phyloP scores from a whole-genome alignment of 495 filamentous ascomycete species.

The Podospora pseudopauciseta region DNA sequence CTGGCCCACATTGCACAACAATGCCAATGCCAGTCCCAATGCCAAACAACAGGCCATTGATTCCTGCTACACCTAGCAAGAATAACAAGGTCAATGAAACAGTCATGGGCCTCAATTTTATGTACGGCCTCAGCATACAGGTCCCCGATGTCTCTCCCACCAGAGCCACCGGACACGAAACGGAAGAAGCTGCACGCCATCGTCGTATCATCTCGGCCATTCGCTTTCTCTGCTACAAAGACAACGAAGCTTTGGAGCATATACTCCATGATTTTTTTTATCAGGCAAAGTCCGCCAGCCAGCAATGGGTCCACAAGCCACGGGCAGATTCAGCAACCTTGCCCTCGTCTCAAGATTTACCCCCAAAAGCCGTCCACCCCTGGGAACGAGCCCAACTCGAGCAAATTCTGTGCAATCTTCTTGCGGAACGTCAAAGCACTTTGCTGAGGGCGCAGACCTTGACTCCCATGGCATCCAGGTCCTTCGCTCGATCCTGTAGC shows the following conservation, averaged over 20 bases:
- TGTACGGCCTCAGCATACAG: slow-evolving; percentile 25
- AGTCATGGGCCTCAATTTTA: slow-evolving; percentile 22
- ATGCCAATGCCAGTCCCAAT: slow-evolving; percentile 5
- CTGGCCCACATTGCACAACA: neutral
- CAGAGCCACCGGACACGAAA: slow-evolving; percentile 15
- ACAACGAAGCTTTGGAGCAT: slow-evolving; percentile 6
- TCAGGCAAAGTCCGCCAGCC: slow-evolving; percentile 19
- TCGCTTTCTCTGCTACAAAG: slow-evolving; percentile 19
- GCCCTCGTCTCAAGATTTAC: neutral
- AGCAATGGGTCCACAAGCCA: slow-evolving; percentile 24
- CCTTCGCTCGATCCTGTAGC: neutral
- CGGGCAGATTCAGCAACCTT: slow-evolving; percentile 15
- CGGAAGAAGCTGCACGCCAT: slow-evolving; percentile 6
- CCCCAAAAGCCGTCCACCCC: slow-evolving; percentile 16
- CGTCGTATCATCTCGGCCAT: slow-evolving; percentile 21
- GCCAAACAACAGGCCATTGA: neutral
- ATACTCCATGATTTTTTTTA: slow-evolving; percentile 20
- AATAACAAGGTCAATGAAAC: slow-evolving; percentile 8
- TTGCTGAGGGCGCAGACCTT: neutral
- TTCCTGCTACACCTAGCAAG: slow-evolving; percentile 22
- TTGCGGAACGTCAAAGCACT: neutral
- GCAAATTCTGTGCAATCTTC: slow-evolving; percentile 14
- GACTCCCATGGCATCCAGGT: neutral
- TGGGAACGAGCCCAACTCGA: slow-evolving; percentile 21
- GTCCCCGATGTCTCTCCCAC: slow-evolving; percentile 23